Conservation (phyloP, 139 green algal species). For the Chlorokybus atmophyticus region DNA sequence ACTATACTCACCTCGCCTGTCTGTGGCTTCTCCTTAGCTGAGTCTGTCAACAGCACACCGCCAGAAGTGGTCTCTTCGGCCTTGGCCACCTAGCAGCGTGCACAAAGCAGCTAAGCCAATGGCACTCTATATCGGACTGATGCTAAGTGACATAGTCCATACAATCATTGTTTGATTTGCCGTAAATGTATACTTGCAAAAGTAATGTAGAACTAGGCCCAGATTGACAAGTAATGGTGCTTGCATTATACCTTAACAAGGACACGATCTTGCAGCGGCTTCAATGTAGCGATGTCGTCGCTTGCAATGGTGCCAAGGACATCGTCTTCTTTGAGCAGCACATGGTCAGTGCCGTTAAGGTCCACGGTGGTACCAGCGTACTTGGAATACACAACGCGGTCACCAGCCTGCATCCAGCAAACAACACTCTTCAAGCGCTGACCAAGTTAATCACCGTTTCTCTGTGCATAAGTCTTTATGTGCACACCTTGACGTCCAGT, state of each 20-base stretch:
- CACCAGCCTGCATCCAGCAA: slow-evolving; percentile 33
- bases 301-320: slow-evolving; percentile 42
- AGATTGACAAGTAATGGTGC: no score
- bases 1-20: slow-evolving; percentile 42
- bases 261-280: slow-evolving; percentile 43
- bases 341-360: slow-evolving; percentile 48
- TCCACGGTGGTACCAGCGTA: slow-evolving; percentile 85
- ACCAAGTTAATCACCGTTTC: no score
- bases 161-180: no score
- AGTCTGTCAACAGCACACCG: slow-evolving; percentile 69
- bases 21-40: slow-evolving; percentile 70
- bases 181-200: no score
- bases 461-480: no score
- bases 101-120: no score
- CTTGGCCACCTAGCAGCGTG: slow-evolving; percentile 31
- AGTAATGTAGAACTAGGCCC: no score
- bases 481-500: slow-evolving; percentile 17
- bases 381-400: slow-evolving; percentile 88
- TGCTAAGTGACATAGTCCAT: no score
- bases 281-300: slow-evolving; percentile 45
- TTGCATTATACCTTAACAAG: slow-evolving; percentile 51
- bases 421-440: slow-evolving; percentile 31
- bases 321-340: slow-evolving; percentile 65
- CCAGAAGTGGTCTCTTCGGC: slow-evolving; percentile 55
- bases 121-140: no score